Conservation (phyloP, 495 filamentous ascomycete species). For the Penicillium egyptiacum region DNA sequence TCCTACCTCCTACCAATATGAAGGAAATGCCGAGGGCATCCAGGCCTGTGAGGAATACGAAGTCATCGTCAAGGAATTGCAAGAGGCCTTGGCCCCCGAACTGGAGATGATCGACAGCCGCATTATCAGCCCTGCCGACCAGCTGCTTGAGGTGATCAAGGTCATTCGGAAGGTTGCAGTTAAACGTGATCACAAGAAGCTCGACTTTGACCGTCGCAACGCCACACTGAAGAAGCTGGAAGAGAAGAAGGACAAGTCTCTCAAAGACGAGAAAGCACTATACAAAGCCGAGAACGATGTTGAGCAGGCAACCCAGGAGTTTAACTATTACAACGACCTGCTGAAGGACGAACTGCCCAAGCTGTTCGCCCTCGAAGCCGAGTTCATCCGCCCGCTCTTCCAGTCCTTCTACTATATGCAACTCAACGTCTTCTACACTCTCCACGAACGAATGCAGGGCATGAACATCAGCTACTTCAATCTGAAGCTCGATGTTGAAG, state of each 20-base stretch:
- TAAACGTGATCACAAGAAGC: conserved; percentile 96
- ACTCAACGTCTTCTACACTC: conserved; percentile 97
- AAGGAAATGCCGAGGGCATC: conserved; percentile 94
- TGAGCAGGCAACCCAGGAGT: conserved; percentile 91
- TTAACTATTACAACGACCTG: conserved; percentile 93
- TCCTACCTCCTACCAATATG: conserved; percentile 73
- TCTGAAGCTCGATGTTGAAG: conserved; percentile 82
- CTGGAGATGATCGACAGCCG: conserved; percentile 96
- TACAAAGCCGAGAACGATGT: conserved; percentile 94
- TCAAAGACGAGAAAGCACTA: conserved; percentile 96
- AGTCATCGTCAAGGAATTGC: conserved; percentile 82
- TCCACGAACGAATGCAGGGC: conserved; percentile 96
- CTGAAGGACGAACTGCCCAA: conserved; percentile 94
- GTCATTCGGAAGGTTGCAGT: conserved; percentile 81
- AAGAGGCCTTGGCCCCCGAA: conserved; percentile 84
- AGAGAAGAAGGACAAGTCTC: conserved; percentile 93
- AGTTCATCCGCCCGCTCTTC: conserved; percentile 97
- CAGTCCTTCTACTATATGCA: conserved; percentile 99
- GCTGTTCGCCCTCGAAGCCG: conserved; percentile 86
- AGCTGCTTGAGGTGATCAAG: conserved; percentile 94
- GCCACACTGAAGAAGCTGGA: conserved; percentile 86
- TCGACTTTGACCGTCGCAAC: conserved; percentile 90
- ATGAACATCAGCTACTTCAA: conserved; percentile 98
- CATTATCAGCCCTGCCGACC: conserved; percentile 90
- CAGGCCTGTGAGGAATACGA: conserved; percentile 96